These are phyloP conservation scores for Castanospermum australe DNA, from an alignment of 306 rosid genomes.

Conservation along the genomic window DNA sequence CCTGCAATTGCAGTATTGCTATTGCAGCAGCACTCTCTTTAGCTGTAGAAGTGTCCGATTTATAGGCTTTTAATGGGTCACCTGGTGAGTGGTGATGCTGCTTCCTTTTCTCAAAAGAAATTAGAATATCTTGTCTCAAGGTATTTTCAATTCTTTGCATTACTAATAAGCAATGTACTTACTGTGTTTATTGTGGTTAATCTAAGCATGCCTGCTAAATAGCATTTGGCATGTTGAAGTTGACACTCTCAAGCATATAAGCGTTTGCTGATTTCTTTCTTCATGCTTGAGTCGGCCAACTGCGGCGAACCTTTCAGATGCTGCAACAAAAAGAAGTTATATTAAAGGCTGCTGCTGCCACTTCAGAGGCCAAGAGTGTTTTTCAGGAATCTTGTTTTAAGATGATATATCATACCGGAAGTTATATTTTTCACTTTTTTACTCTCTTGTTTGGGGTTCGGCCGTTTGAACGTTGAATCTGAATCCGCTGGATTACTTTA, in stretches of 20 bases:
- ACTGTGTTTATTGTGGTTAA: background rate
- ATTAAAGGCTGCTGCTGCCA: conserved; percentile 46
- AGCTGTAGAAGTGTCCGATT: conserved; percentile 76
- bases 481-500: conserved; percentile 12
- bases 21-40: conserved; percentile 92
- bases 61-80: conserved; percentile 58
- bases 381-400: conserved; percentile 54
- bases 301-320: conserved; percentile 93
- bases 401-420: too few relatives aligned
- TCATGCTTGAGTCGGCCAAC: conserved; percentile 83
- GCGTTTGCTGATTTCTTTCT: conserved; percentile 16
- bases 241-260: background rate
- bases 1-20: conserved; percentile 99
- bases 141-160: conserved; percentile 32
- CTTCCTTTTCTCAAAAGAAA: conserved; percentile 51
- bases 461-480: conserved; percentile 10
- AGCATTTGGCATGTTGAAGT: conserved; percentile 19
- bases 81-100: conserved; percentile 67
- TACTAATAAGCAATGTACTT: background rate
- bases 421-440: conserved; percentile 10
- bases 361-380: conserved; percentile 55
- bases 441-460: conserved; percentile 3
- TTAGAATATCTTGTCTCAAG: conserved; percentile 89
- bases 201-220: background rate
- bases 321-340: conserved; percentile 68